These are phyloP conservation scores for Pseudopyrenochaeta lycopersici DNA, from an alignment of 2,329 filamentous ascomycete species.

Conservation along the genomic window DNA sequence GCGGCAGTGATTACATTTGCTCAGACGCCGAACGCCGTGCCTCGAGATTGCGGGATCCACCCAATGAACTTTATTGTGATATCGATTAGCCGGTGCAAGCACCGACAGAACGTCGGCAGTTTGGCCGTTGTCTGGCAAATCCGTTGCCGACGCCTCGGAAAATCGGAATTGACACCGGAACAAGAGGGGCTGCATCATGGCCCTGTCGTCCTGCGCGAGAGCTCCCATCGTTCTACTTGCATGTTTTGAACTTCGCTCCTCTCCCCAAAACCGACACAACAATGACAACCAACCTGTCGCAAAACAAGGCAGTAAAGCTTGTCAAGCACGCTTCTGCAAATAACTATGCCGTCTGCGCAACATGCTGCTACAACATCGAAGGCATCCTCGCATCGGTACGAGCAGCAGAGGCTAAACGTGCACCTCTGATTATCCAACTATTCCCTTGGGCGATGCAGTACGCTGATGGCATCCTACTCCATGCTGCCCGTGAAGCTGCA, in stretches of 20 bases:
- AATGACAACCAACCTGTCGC: slow-evolving; percentile 62
- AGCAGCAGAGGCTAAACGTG: slow-evolving; percentile 72
- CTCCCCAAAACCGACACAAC: slow-evolving; percentile 41
- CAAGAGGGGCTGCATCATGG: slow-evolving; percentile 9
- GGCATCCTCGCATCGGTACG: slow-evolving; percentile 73
- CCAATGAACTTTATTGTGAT: too few relatives aligned
- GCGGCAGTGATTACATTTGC: too few relatives aligned
- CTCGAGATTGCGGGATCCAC: too few relatives aligned
- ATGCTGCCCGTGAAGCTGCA: slow-evolving; percentile 56
- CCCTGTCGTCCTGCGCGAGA: background rate
- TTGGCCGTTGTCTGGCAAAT: too few relatives aligned
- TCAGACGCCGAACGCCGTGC: too few relatives aligned
- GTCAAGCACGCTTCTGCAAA: slow-evolving; percentile 65
- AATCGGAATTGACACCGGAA: slow-evolving; percentile 24
- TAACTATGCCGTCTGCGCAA: slow-evolving; percentile 67
- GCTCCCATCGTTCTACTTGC: background rate
- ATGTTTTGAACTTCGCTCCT: slow-evolving; percentile 1
- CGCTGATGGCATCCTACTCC: slow-evolving; percentile 60
- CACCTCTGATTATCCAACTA: slow-evolving; percentile 75
- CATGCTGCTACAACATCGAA: slow-evolving; percentile 75
- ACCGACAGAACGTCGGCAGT: too few relatives aligned
- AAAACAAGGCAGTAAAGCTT: slow-evolving; percentile 54
- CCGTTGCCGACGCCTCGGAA: slow-evolving; percentile 13
- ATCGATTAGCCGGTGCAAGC: too few relatives aligned
- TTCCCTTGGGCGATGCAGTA: slow-evolving; percentile 79